Evolutionary conservation across 2,329 filamentous ascomycete species (phyloP), one percentile per base, ranked within the genome.

Genomic region (Fusarium secorum): DNA sequence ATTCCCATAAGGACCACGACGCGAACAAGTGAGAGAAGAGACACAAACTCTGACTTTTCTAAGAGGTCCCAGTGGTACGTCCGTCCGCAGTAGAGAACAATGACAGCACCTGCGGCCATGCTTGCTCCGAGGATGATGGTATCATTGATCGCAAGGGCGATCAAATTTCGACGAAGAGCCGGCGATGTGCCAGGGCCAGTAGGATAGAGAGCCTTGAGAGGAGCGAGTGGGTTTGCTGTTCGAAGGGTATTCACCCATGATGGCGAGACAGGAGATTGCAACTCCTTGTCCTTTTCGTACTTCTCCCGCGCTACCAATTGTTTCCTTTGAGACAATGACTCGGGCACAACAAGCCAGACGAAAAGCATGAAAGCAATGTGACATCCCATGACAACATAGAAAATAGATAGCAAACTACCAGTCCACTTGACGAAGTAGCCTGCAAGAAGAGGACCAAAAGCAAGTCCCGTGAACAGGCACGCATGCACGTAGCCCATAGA

Each of bases 401-500:
- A 98, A 49, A 97, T 88, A n/a, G 89, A 88, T 11, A 98, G 79
- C 20, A 97, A 85, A 45, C 88, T 89, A 11, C 93, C 92, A 0
- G 93, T 95, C 79, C 85, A 87, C 75, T 92, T 88, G 75, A 97
- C 91, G 45, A 98, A 84, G 73, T 93, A 91, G 4, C 92, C 95
- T 0, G 94, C 91, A 26, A 97, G 77, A 5, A 97, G 85, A 11
- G 96, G 96, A 0, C 96, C 96, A 35, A 95, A 81, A 0, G 96
- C 95, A 48, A 98, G 89, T n/a, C 96, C 96, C 4, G 88, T 87
- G 79, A 97, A 98, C 13, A 99, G 85, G 73, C 91, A 94, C 15
- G 93, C 94, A 75, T 98, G 93, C 75, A 98, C 91, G 78, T 95
- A 95, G 11, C 94, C 95, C 79, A 98, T 96, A 8, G 90, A 89